Evolutionary conservation across 805 yeast species (phyloP).

Genomic region (Sporopachydermia lactativora): DNA sequence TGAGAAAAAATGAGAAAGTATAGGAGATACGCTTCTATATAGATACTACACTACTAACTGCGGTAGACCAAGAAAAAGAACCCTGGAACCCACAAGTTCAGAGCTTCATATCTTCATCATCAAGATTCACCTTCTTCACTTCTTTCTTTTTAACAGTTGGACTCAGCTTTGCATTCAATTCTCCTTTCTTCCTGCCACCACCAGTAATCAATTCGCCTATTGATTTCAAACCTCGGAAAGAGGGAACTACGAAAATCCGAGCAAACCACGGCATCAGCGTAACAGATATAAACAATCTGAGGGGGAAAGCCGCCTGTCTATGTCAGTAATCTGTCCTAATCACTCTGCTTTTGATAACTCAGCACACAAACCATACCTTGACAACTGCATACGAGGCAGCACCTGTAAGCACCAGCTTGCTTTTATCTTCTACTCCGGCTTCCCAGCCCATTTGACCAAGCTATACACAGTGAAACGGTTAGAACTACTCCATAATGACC

Average conservation of each 20-base stretch:
- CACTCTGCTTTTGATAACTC: not conserved
- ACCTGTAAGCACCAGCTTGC: slow-evolving; percentile 49
- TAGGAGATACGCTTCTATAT: not conserved
- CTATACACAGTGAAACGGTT: slow-evolving; percentile 4
- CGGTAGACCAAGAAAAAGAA: too few species aligned
- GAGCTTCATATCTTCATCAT: not conserved
- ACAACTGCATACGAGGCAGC: slow-evolving; percentile 63
- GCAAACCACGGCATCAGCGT: not conserved
- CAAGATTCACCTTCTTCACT: not conserved
- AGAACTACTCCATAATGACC: slow-evolving; percentile 7
- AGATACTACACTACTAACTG: not conserved
- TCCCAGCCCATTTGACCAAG: slow-evolving; percentile 14
- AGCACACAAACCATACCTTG: slow-evolving; percentile 22
- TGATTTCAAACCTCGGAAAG: not conserved
- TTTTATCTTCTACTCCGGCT: slow-evolving; percentile 33
- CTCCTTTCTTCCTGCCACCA: not conserved
- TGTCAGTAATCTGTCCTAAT: not conserved
- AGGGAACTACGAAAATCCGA: not conserved
- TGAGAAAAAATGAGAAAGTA: not conserved
- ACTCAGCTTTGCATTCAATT: not conserved
- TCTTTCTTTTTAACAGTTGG: not conserved
- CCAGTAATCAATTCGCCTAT: not conserved
- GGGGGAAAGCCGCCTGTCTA: not conserved
- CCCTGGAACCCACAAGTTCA: too few species aligned
- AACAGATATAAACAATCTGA: not conserved